Percentiles rank a stretch among this genome's conserved stretches.
phyloP scores from a whole-genome alignment of 2,329 filamentous ascomycete genomes.

The Lecanicillium sp. region DNA sequence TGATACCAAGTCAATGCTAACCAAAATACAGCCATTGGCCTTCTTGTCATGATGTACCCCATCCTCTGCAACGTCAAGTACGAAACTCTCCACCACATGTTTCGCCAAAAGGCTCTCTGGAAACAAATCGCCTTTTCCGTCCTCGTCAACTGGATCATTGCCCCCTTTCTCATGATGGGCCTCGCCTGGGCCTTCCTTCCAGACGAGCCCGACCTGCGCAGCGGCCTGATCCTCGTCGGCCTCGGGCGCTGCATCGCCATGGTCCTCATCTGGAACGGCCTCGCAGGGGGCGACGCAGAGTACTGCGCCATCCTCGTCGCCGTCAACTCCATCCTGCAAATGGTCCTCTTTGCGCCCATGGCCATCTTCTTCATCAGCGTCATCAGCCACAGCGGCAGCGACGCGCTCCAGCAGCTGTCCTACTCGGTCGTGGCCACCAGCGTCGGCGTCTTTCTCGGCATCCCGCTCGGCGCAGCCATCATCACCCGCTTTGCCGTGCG shows the following conservation, averaged over 20 bases:
- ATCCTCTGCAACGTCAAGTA: conserved; percentile 72
- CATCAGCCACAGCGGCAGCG: conserved; percentile 37
- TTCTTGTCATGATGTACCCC: conserved; percentile 80
- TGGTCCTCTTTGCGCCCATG: conserved; percentile 56
- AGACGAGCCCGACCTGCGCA: conserved; percentile 39
- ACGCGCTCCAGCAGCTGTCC: conserved; percentile 23
- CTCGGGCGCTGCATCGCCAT: conserved; percentile 34
- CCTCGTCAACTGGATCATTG: conserved; percentile 66
- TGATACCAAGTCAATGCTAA: background rate
- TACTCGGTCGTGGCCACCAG: conserved; percentile 61
- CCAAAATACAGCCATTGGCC: conserved; percentile 47
- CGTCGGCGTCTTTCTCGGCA: conserved; percentile 69
- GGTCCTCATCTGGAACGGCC: conserved; percentile 66
- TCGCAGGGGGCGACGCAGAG: conserved; percentile 63
- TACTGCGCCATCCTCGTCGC: conserved; percentile 68
- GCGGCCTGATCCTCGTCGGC: conserved; percentile 17
- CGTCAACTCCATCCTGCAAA: conserved; percentile 58
- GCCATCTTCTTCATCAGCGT: conserved; percentile 56
- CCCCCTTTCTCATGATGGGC: conserved; percentile 62
- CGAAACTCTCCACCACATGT: conserved; percentile 58
- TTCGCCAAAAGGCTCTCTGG: conserved; percentile 53
- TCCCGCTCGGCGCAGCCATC: conserved; percentile 61
- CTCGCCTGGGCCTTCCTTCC: conserved; percentile 54
- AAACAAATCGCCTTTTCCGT: conserved; percentile 62
- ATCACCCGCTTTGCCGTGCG: conserved; percentile 38